phyloP scores from a whole-genome alignment of 2,329 filamentous ascomycete species.

The Metarhizium brunneum region DNA sequence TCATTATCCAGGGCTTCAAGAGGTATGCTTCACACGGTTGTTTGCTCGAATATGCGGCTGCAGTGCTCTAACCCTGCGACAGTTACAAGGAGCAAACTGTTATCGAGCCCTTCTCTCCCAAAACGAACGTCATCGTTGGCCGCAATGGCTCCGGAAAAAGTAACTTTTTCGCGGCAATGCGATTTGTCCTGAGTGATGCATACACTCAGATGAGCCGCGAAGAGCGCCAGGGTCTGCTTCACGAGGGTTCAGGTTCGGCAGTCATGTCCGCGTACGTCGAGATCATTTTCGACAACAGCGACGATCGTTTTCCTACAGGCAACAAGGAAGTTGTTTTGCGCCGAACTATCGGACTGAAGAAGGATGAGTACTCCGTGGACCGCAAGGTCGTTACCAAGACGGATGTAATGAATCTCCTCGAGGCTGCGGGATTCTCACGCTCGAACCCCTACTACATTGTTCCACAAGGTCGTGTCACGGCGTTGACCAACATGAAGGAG shows the following conservation, averaged over 20 bases:
- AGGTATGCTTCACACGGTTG: slow-evolving; percentile 48
- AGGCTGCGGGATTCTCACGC: slow-evolving; percentile 91
- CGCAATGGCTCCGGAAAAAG: slow-evolving; percentile 99
- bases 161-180: slow-evolving; percentile 98
- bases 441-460: slow-evolving; percentile 99
- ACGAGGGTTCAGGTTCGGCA: slow-evolving; percentile 94
- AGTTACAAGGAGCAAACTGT: slow-evolving; percentile 99
- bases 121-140: slow-evolving; percentile 96
- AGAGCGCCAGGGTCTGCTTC: slow-evolving; percentile 90
- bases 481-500: slow-evolving; percentile 98
- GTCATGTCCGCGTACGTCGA: slow-evolving; percentile 99
- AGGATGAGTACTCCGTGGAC: slow-evolving; percentile 97
- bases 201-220: slow-evolving; percentile 95
- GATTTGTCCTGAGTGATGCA: slow-evolving; percentile 95
- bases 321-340: slow-evolving; percentile 85
- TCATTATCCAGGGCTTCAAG: slow-evolving; percentile 99
- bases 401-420: slow-evolving; percentile 90
- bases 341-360: slow-evolving; percentile 92
- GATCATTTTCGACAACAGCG: slow-evolving; percentile 96
- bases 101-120: slow-evolving; percentile 95
- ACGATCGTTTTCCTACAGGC: slow-evolving; percentile 89
- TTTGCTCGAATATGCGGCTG: neutral
- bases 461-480: slow-evolving; percentile 90
- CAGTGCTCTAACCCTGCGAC: slow-evolving; percentile 14
- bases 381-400: slow-evolving; percentile 91